phyloP scores from a whole-genome alignment of 148 eudicot species.

The Amaranthus palmeri region DNA sequence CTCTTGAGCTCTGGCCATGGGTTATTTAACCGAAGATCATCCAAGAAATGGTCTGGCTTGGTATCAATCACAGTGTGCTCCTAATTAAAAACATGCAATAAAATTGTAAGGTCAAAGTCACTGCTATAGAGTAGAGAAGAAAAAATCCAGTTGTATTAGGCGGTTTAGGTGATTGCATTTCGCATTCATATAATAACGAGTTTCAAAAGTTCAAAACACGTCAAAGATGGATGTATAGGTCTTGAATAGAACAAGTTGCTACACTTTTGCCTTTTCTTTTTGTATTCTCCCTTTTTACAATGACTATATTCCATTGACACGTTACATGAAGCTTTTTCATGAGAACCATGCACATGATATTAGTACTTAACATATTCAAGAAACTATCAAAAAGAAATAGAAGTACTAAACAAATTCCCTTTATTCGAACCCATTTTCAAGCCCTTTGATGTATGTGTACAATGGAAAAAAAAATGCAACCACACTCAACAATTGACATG shows the following conservation, averaged over 20 bases:
- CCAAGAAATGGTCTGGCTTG: conserved; percentile 95
- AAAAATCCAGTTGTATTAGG: too few relatives aligned
- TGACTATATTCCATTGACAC: neutral
- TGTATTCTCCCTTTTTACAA: neutral
- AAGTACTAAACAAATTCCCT: neutral
- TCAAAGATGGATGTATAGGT: neutral
- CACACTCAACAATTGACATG: neutral
- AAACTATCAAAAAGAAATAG: neutral
- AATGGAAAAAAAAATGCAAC: neutral
- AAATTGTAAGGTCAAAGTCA: conserved; percentile 8
- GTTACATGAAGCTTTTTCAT: too few relatives aligned
- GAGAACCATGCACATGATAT: too few relatives aligned
- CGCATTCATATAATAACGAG: neutral
- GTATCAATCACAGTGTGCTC: conserved; percentile 93
- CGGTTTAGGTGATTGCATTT: too few relatives aligned
- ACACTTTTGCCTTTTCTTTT: neutral
- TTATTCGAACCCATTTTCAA: neutral
- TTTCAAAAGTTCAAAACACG: neutral
- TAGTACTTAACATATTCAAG: too few relatives aligned
- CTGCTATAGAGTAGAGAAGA: too few relatives aligned
- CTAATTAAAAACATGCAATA: conserved; percentile 30
- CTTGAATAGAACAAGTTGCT: neutral
- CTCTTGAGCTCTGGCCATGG: conserved; percentile 92
- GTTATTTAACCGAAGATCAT: conserved; percentile 87
- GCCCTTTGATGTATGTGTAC: neutral